A percentile compares a stretch with the other conserved stretches of the same genome.
Evolutionary conservation across 306 rosid species (phyloP).

Genomic region (Begonia fuchsioides): DNA sequence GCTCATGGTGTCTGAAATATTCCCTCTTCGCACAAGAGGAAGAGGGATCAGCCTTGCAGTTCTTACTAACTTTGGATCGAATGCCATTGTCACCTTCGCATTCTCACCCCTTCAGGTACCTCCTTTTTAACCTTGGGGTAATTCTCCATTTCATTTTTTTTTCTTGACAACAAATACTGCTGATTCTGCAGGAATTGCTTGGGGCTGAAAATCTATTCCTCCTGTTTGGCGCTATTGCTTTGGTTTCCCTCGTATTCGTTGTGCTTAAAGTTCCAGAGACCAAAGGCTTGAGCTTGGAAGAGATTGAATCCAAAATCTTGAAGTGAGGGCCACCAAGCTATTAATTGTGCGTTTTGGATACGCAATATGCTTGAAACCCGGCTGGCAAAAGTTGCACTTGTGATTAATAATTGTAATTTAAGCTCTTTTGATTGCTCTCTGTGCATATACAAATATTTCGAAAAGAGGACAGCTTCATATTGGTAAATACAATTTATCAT

Average conservation of each 20-base stretch:
- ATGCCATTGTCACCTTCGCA: conserved; percentile 82
- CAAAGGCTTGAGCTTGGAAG: conserved; percentile 92
- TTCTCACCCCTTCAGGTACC: conserved; percentile 76
- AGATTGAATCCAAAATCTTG: conserved; percentile 76
- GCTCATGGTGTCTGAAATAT: conserved; percentile 93
- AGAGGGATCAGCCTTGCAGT: conserved; percentile 92
- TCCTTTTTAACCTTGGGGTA: neutral
- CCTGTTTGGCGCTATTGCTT: conserved; percentile 68
- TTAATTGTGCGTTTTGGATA: too few species aligned
- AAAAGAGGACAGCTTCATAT: too few species aligned
- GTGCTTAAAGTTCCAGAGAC: conserved; percentile 66
- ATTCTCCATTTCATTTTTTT: conserved; percentile 6
- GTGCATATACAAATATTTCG: too few species aligned
- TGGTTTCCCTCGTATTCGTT: conserved; percentile 57
- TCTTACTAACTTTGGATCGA: conserved; percentile 85
- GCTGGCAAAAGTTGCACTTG: too few species aligned
- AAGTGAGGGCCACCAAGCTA: conserved; percentile 21
- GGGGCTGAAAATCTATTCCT: conserved; percentile 95
- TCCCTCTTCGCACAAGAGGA: conserved; percentile 87
- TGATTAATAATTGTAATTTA: too few species aligned
- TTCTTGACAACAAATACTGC: neutral
- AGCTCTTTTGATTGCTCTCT: too few species aligned
- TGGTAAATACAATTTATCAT: too few species aligned
- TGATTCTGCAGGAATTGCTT: conserved; percentile 46
- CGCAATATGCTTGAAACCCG: too few species aligned